phyloP scores from a whole-genome alignment of 495 filamentous ascomycete genomes.

The Xeromyces bisporus region DNA sequence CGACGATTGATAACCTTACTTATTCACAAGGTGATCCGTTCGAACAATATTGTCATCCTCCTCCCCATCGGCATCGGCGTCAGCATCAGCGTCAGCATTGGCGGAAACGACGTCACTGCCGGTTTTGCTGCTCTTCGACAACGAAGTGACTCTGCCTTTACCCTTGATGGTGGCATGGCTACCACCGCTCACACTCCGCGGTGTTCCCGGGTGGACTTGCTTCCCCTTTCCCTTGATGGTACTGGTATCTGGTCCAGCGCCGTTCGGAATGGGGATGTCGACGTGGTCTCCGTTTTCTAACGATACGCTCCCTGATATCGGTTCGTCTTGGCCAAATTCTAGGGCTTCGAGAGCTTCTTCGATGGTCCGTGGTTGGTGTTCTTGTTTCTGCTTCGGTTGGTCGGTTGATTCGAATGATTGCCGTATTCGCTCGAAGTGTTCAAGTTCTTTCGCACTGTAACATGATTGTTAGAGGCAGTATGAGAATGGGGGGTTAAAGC shows the following conservation, averaged over 20 bases:
- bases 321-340: slow-evolving; percentile 9
- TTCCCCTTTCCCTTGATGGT: slow-evolving; percentile 15
- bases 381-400: slow-evolving; percentile 20
- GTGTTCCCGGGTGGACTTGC: slow-evolving; percentile 10
- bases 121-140: slow-evolving; percentile 40
- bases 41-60: slow-evolving; percentile 33
- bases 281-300: slow-evolving; percentile 16
- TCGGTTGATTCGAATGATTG: slow-evolving; percentile 54
- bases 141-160: slow-evolving; percentile 18
- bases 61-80: slow-evolving; percentile 22
- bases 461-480: slow-evolving; percentile 9
- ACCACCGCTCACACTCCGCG: slow-evolving; percentile 15
- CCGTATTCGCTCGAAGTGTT: slow-evolving; percentile 77
- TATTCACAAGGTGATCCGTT: slow-evolving; percentile 20
- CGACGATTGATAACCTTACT: too few relatives aligned
- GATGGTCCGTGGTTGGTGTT: slow-evolving; percentile 14
- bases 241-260: slow-evolving; percentile 2
- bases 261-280: not conserved
- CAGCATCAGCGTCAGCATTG: slow-evolving; percentile 24
- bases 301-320: slow-evolving; percentile 11
- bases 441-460: slow-evolving; percentile 74
- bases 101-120: slow-evolving; percentile 17
- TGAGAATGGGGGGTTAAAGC: not conserved
- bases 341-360: slow-evolving; percentile 24
- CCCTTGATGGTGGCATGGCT: slow-evolving; percentile 18